These are phyloP conservation scores for Clonostachys chloroleuca DNA, from an alignment of 2,329 filamentous ascomycete genomes.

Conservation along the genomic window DNA sequence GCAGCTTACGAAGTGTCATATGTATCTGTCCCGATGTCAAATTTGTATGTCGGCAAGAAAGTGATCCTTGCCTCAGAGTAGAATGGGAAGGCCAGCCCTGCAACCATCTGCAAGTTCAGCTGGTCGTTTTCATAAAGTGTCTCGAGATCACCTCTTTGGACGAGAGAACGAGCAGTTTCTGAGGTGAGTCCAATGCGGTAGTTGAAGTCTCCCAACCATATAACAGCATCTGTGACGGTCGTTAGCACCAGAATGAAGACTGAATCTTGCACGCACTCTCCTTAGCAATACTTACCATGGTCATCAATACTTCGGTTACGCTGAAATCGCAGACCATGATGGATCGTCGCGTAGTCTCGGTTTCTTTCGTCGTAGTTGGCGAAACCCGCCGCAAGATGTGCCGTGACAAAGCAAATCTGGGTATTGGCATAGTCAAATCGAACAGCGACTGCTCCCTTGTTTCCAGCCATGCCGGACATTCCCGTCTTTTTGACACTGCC, in stretches of 20 bases:
- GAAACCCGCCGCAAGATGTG: conserved; percentile 93
- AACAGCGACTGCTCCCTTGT: conserved; percentile 96
- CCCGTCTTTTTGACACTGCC: conserved; percentile 92
- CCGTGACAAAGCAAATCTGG: conserved; percentile 90
- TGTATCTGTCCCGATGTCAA: conserved; percentile 78
- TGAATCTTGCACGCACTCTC: not conserved
- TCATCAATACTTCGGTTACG: conserved; percentile 87
- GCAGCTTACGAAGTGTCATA: conserved; percentile 80
- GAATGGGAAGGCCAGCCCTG: conserved; percentile 81
- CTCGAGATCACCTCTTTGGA: conserved; percentile 69
- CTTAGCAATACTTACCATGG: conserved; percentile 52
- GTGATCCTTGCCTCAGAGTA: conserved; percentile 87
- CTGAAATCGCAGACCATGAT: conserved; percentile 83
- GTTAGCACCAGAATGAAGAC: not conserved
- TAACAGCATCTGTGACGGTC: conserved; percentile 55
- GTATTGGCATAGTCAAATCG: conserved; percentile 93
- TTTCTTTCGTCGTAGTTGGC: conserved; percentile 96
- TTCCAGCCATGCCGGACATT: conserved; percentile 94
- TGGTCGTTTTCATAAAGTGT: conserved; percentile 89
- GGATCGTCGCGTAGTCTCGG: conserved; percentile 85
- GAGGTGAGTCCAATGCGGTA: conserved; percentile 86
- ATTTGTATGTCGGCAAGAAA: conserved; percentile 95
- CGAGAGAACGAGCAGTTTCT: conserved; percentile 71
- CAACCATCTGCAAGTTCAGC: conserved; percentile 94
- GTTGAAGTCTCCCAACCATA: conserved; percentile 98